Percentiles rank a stretch among this genome's conserved stretches.
phyloP scores from a whole-genome alignment of 179 eudicot genomes.

The Kewa caespitosa region DNA sequence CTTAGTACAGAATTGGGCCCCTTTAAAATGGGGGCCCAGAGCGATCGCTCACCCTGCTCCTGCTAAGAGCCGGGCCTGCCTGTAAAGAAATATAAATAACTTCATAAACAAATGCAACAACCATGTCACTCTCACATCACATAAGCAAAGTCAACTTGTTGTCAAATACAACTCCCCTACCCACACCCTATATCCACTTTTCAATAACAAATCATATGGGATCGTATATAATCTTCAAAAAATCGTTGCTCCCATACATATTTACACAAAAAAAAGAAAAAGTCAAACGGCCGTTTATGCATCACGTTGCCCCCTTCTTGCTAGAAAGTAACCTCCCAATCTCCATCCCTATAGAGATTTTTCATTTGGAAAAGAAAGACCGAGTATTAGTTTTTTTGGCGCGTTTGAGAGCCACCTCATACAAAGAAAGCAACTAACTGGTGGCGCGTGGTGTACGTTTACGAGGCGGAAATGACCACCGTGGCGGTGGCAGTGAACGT shows the following conservation, averaged over 20 bases:
- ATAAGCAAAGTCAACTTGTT: conserved; percentile 11
- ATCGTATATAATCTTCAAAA: background rate
- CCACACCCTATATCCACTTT: no score
- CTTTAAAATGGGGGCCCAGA: no score
- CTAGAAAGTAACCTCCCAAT: background rate
- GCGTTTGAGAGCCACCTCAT: background rate
- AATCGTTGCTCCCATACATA: background rate
- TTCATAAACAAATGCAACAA: background rate
- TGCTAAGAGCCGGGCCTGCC: no score
- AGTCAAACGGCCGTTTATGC: background rate
- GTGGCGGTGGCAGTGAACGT: conserved; percentile 68
- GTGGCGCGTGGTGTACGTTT: no score
- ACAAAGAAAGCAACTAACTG: background rate
- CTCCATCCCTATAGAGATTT: no score
- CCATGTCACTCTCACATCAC: conserved; percentile 8
- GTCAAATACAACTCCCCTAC: background rate
- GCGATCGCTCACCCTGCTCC: no score
- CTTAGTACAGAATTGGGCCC: no score
- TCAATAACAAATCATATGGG: background rate
- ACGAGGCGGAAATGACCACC: conserved; percentile 37
- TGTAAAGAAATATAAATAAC: no score
- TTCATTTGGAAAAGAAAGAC: no score
- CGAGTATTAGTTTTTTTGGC: no score
- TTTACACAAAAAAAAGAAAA: background rate
- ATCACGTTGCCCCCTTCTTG: background rate